These are phyloP conservation scores for Suillus hirtellus DNA, from an alignment of 768 basidiomycete genomes.

Conservation along the genomic window DNA sequence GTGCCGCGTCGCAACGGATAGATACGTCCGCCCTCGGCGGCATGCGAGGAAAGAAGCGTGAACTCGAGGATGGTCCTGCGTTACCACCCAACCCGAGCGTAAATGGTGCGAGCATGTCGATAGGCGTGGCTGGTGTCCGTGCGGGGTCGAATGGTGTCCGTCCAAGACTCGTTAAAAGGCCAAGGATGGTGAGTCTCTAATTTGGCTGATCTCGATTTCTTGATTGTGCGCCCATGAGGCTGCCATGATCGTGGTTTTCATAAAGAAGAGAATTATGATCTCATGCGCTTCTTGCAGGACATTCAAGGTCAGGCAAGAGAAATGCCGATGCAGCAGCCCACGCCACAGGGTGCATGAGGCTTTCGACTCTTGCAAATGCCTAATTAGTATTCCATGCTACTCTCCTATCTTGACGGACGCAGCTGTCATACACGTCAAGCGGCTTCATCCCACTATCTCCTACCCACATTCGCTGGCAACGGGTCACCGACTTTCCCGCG, in stretches of 20 bases:
- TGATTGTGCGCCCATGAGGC: slow-evolving; percentile 1
- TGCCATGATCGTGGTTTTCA: neutral
- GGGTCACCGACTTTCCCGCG: neutral
- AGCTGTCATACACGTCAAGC: neutral
- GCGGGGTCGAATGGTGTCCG: slow-evolving; percentile 58
- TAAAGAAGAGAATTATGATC: slow-evolving; percentile 1
- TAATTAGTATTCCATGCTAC: neutral
- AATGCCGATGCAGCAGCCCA: slow-evolving; percentile 68
- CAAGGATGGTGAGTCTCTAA: slow-evolving; percentile 58
- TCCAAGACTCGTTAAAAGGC: slow-evolving; percentile 76
- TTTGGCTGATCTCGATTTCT: neutral
- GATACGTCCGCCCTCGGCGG: slow-evolving; percentile 12
- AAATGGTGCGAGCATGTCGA: slow-evolving; percentile 27
- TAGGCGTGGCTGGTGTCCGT: slow-evolving; percentile 48
- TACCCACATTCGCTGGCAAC: neutral
- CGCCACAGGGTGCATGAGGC: slow-evolving; percentile 63
- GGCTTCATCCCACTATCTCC: slow-evolving; percentile 1
- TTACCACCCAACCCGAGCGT: slow-evolving; percentile 24
- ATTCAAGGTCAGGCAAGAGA: slow-evolving; percentile 64
- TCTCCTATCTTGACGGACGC: neutral
- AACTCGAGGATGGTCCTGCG: slow-evolving; percentile 27
- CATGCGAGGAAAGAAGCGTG: slow-evolving; percentile 37
- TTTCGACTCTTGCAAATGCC: neutral
- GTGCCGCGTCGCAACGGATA: slow-evolving; percentile 27
- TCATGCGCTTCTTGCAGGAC: slow-evolving; percentile 43